phyloP scores from a whole-genome alignment of 345 rosid genomes.

The Atalantia buxifolia region DNA sequence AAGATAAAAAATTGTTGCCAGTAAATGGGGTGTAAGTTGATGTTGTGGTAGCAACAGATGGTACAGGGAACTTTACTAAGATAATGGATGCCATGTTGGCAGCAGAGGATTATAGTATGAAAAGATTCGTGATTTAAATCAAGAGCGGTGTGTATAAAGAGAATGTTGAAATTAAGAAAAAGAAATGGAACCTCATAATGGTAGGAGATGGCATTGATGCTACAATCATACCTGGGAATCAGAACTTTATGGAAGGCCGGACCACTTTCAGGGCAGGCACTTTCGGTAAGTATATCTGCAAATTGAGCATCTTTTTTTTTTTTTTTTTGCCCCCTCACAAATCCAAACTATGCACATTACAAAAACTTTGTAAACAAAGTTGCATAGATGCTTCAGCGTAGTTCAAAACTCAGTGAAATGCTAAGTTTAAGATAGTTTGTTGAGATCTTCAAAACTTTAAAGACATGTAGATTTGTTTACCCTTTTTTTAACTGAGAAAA shows the following conservation, averaged over 20 bases:
- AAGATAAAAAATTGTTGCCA: no score
- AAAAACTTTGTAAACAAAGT: not conserved
- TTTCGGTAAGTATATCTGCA: constrained; percentile 50
- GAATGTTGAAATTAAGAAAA: constrained; percentile 73
- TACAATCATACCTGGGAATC: constrained; percentile 60
- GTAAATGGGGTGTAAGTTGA: constrained; percentile 37
- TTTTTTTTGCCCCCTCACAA: not conserved
- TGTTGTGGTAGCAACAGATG: constrained; percentile 55
- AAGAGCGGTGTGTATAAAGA: no score
- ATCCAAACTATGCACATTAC: not conserved
- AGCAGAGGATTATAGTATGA: no score
- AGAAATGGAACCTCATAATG: constrained; percentile 80
- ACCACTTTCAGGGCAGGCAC: constrained; percentile 88
- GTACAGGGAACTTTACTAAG: constrained; percentile 59
- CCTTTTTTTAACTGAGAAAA: not conserved
- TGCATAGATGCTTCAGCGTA: not conserved
- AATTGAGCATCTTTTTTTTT: not conserved
- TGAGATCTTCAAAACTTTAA: not conserved
- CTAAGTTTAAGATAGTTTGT: not conserved
- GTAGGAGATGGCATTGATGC: constrained; percentile 67
- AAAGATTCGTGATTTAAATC: no score
- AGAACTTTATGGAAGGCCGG: constrained; percentile 69
- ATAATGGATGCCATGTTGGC: no score
- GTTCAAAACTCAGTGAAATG: not conserved
- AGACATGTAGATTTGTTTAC: not conserved